Evolutionary conservation across 106 monocot genomes (phyloP).

Genomic region (Alisma plantagoaquatica): DNA sequence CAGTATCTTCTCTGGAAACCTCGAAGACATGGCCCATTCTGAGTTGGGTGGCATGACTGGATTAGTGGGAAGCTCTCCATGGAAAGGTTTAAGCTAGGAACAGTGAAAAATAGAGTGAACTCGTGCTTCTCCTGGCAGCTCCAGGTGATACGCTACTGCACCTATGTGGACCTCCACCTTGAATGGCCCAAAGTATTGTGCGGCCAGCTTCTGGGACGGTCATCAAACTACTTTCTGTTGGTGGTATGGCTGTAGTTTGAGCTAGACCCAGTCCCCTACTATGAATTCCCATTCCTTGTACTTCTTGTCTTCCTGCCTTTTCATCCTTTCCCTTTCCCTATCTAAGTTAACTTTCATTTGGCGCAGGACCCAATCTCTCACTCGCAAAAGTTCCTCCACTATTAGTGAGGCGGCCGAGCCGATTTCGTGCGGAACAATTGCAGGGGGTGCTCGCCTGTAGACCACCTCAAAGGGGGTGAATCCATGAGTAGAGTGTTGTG

Average conservation of each 20-base stretch:
- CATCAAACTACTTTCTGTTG: background rate
- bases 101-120: background rate
- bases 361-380: background rate
- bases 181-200: background rate
- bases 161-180: background rate
- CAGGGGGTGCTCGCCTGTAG: too few species aligned
- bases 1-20: background rate
- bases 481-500: background rate
- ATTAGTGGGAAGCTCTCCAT: background rate
- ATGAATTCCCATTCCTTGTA: background rate
- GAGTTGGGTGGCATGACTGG: background rate
- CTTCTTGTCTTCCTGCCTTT: background rate
- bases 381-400: too few species aligned
- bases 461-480: conserved; percentile 1
- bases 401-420: too few species aligned
- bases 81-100: background rate
- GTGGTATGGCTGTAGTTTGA: background rate
- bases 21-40: background rate
- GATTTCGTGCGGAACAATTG: too few species aligned
- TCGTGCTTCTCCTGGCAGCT: background rate
- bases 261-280: background rate
- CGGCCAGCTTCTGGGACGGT: background rate
- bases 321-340: background rate
- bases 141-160: background rate
- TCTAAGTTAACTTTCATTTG: background rate